Base-by-base conservation (phyloP, 2,329 filamentous ascomycete genomes). In the Beauveria sp. region DNA sequence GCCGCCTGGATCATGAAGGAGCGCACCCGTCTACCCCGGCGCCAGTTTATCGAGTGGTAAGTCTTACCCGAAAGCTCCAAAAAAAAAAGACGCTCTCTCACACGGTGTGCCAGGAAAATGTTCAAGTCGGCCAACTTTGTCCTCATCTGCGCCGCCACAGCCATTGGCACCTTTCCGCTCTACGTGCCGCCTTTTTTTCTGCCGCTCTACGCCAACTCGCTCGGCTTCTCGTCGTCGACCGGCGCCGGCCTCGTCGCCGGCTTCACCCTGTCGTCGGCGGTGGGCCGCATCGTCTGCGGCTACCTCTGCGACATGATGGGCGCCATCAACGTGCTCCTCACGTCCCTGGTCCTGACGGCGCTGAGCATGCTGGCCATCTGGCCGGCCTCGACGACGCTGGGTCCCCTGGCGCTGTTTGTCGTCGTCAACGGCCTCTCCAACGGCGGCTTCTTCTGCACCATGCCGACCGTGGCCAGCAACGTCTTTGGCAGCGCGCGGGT, bases 161-260 rank as follows among this genome's bases (percentile, higher is more conserved):
- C 77, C 0, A 75, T 86, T 10, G 83, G 76, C 1, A 85, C 81
- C 1, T 87, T 87, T 63, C 80, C 84, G 0, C 76, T 86, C 18
- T 79, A 85, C 61, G 83, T 86, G 0, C 82, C 84, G 0, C 81
- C 84, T 0, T 87, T 84, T 71, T 86, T 86, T 67, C 70, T 86
- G 0, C 84, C 84, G 0, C 72, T 85, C 0, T 85, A 84, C 65
- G 77, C 76, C 30, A 71, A 75, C 4, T 81, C 82, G 0, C 73
- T 87, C n/a, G 80, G 81, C 0, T 71, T 87, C 8, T 75, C 77
- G 0, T 77, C 82, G 1, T 73, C 73, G 8, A 77, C 76, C 0
- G 84, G 84, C 0, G 84, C 84, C 0, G 82, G 74, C 12, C 72
- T 87, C 0, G 76, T 87, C 0, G 84, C 84, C 0, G 83, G 78